phyloP scores from a whole-genome alignment of 768 basidiomycete genomes.

The Psilocybe tampanensis region DNA sequence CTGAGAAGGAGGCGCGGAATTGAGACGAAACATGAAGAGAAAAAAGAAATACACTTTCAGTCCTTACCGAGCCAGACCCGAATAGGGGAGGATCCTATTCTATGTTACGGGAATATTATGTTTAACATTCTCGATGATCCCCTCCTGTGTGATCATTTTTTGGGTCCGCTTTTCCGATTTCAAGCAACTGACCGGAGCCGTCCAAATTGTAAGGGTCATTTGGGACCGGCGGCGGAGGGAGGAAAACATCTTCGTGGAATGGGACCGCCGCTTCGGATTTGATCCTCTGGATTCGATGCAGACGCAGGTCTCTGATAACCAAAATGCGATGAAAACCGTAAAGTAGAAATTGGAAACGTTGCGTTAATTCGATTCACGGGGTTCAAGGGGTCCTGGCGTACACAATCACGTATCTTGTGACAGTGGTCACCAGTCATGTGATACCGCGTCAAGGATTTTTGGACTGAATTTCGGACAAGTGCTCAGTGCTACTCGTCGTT shows the following conservation, averaged over 20 bases:
- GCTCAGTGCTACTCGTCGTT: too few species aligned
- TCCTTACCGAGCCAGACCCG: constrained; percentile 3
- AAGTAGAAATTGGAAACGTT: too few species aligned
- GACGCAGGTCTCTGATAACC: too few species aligned
- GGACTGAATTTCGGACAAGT: neutral
- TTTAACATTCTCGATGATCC: constrained; percentile 16
- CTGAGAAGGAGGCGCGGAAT: constrained; percentile 7
- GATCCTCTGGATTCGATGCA: neutral
- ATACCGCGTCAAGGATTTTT: neutral
- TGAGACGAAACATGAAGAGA: constrained; percentile 10
- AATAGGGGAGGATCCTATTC: constrained; percentile 13
- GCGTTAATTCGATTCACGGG: too few species aligned
- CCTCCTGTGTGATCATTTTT: too few species aligned
- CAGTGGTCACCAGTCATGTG: too few species aligned
- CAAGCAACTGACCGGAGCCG: neutral
- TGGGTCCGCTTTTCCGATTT: too few species aligned
- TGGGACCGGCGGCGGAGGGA: constrained; percentile 20
- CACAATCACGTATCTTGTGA: too few species aligned
- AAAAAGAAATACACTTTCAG: neutral
- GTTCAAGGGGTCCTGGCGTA: too few species aligned
- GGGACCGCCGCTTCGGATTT: neutral
- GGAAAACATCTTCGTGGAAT: constrained; percentile 12
- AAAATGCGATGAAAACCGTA: too few species aligned
- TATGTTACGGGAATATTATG: constrained; percentile 17
- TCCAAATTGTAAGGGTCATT: neutral